Percentiles rank a stretch among this genome's conserved stretches.
phyloP scores from a whole-genome alignment of 768 basidiomycete genomes.

The Agrocybe praecox region DNA sequence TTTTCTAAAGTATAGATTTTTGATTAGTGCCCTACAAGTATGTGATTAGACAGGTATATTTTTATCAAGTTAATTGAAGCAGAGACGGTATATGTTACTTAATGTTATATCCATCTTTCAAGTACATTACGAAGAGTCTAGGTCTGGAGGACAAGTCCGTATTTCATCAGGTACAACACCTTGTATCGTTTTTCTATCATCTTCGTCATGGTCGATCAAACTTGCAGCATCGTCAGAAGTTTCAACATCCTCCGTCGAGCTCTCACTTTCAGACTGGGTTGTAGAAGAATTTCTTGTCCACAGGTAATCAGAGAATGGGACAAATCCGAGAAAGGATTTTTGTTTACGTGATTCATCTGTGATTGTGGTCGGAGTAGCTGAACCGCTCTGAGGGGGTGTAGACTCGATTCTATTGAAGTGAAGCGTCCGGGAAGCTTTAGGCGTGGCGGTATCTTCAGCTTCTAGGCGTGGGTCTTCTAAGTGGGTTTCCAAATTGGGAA shows the following conservation, averaged over 20 bases:
- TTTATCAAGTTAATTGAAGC: neutral
- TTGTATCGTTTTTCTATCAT: conserved; percentile 47
- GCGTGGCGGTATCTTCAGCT: conserved; percentile 29
- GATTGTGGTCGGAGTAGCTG: conserved; percentile 56
- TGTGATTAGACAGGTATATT: too few relatives aligned
- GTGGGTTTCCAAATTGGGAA: conserved; percentile 24
- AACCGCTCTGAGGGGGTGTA: conserved; percentile 55
- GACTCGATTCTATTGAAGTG: conserved; percentile 11
- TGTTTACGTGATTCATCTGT: conserved; percentile 40
- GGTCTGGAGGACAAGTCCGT: conserved; percentile 13
- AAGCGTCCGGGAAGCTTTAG: conserved; percentile 33
- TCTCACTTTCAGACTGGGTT: conserved; percentile 23
- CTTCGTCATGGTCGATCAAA: conserved; percentile 33
- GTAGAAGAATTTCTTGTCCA: conserved; percentile 62
- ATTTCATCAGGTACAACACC: conserved; percentile 31
- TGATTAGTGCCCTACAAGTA: too few relatives aligned
- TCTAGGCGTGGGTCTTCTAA: conserved; percentile 20
- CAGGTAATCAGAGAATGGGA: conserved; percentile 65
- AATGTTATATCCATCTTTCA: neutral
- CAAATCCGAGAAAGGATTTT: conserved; percentile 58
- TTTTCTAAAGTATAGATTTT: too few relatives aligned
- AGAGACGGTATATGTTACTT: neutral
- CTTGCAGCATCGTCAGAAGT: conserved; percentile 10
- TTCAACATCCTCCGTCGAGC: conserved; percentile 6
- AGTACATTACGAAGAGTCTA: neutral